Evolutionary conservation across 2,329 filamentous ascomycete species (phyloP), one percentile per base, ranked within the genome.

Genomic region (Lecanicillium sp.): DNA sequence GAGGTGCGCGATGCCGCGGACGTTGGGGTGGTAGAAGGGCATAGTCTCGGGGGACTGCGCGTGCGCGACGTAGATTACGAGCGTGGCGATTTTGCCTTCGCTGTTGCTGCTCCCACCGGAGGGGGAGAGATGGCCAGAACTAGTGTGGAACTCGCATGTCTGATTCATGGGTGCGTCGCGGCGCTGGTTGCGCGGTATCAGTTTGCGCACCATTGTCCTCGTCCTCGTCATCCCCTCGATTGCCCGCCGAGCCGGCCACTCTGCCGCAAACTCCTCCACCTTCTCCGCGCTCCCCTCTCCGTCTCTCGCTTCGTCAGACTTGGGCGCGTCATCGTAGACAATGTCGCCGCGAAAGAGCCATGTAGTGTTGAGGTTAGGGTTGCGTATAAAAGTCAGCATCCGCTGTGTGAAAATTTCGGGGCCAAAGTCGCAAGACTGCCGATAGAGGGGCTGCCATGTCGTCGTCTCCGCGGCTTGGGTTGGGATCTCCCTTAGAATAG

Each of bases 21-120:
- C 83, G 44, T 77, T 74, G 19, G 91, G 91, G 61, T 96, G 90
- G 65, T 96, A 97, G 67, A 86, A 95, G 1, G 91, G 91, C 52
- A 93, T 75, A 3, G 84, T 77, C 12, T 77, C 72, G 10, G 75
- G 68, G 1, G 69, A 69, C 26, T 73, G 63, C 8, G 81, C 73
- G 64, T 95, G 90, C 7, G 91, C 89, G 5, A 86, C 73, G 62
- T 94, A 95, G 27, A 94, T 65, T 14, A 95, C 79, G 5, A 69
- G 56, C 11, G 66, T 61, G 48, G 61, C 56, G 32, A 51, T 26
- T 23, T 54, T 56, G 21, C 60, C 20, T 5, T 12, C 10, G 10
- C 8, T 11, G 14, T 8, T 30, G 27, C 14, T 30, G 27, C 27
- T 8, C 27, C 27, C n/a, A n/a, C n/a, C n/a, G n/a, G n/a, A n/a